A percentile compares a stretch with the other conserved stretches of the same genome.
Evolutionary conservation across 208 protist genomes (phyloP).

Genomic region (Plasmodiophora brassicae): DNA sequence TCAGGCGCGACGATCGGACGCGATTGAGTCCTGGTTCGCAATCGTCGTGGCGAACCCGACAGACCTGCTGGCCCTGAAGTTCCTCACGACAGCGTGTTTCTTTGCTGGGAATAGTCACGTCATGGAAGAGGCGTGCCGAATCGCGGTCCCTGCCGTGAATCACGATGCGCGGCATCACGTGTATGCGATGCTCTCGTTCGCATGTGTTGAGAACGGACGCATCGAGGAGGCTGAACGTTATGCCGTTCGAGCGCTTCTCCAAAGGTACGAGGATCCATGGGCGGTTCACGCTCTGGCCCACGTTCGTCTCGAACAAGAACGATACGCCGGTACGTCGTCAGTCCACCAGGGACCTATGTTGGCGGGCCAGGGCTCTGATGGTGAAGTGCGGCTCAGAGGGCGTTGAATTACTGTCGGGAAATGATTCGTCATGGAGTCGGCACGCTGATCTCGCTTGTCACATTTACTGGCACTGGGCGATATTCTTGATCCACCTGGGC

Average conservation of each 20-base stretch:
- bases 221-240: neutral
- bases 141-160: neutral
- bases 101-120: neutral
- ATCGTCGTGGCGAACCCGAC: neutral
- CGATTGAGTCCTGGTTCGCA: neutral
- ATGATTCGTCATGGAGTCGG: neutral
- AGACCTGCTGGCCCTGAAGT: slow-evolving; percentile 21
- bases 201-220: neutral
- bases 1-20: neutral
- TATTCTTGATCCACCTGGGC: neutral
- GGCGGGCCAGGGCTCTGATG: neutral
- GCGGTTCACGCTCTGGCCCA: neutral
- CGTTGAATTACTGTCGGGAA: neutral
- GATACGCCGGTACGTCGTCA: neutral
- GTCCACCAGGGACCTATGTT: neutral
- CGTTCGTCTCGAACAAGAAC: neutral
- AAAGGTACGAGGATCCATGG: neutral
- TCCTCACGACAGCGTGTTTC: slow-evolving; percentile 13
- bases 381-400: neutral
- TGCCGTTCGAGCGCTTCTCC: neutral
- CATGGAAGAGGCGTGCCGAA: neutral
- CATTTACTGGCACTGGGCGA: slow-evolving; percentile 20
- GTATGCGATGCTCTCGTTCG: neutral
- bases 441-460: slow-evolving; percentile 9
- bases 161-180: neutral